Percentiles rank a stretch among this genome's conserved stretches.
phyloP scores from a whole-genome alignment of 2,329 filamentous ascomycete species.

The Fusarium globosum region DNA sequence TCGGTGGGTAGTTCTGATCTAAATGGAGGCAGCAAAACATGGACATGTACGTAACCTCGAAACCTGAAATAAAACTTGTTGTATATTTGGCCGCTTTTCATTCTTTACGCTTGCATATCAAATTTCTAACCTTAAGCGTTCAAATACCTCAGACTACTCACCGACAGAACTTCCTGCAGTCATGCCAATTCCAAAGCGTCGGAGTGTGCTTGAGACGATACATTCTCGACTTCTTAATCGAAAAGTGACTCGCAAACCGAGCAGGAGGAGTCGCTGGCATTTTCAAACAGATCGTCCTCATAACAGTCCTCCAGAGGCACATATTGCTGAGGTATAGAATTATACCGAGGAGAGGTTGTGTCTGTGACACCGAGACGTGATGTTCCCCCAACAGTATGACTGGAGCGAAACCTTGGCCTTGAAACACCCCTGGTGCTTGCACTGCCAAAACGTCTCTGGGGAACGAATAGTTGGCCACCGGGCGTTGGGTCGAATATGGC shows the following conservation, averaged over 20 bases:
- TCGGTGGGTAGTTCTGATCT: background rate
- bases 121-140: background rate
- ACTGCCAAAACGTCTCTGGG: background rate
- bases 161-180: background rate
- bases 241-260: background rate
- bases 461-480: background rate
- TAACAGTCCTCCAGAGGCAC: background rate
- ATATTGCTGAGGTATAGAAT: conserved; percentile 1
- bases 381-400: background rate
- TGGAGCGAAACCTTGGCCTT: background rate
- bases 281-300: conserved; percentile 4
- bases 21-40: background rate
- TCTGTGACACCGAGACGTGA: background rate
- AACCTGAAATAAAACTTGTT: background rate
- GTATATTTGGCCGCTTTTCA: conserved; percentile 10
- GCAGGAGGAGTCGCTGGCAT: background rate
- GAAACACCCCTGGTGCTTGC: background rate
- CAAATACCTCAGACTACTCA: background rate
- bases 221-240: background rate
- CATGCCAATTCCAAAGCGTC: background rate
- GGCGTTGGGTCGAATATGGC: conserved; percentile 11
- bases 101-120: conserved; percentile 3
- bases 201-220: background rate
- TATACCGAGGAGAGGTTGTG: background rate
- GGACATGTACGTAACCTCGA: too few species aligned